Evolutionary conservation across 352 stramenopile genomes (phyloP).

Genomic region (Phytophthora multivora): DNA sequence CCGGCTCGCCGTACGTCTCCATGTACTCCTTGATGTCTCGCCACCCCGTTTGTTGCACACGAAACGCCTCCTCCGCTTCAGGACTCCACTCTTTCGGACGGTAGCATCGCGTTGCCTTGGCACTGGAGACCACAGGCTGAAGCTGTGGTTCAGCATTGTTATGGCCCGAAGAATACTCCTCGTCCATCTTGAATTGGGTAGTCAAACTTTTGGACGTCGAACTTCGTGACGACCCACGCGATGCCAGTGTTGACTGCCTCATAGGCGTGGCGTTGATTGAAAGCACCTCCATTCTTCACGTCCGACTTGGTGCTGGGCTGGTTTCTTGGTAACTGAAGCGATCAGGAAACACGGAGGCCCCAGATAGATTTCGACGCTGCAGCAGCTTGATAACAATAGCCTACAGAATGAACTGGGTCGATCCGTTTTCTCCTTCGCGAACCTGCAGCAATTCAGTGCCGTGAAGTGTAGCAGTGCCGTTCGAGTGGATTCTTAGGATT

Average conservation of each 20-base stretch:
- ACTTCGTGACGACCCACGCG: conserved; percentile 36
- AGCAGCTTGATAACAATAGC: neutral
- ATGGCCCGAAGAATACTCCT: conserved; percentile 36
- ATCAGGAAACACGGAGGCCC: neutral
- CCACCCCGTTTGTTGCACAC: conserved; percentile 76
- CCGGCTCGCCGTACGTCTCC: conserved; percentile 72
- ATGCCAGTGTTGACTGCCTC: conserved; percentile 44
- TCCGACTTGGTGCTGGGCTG: neutral
- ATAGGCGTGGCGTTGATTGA: conserved; percentile 41
- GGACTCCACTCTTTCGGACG: conserved; percentile 73
- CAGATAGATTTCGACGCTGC: neutral
- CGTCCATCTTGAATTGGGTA: conserved; percentile 65
- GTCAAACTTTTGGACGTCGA: conserved; percentile 18
- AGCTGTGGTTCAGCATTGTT: conserved; percentile 25
- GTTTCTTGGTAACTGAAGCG: conserved; percentile 4
- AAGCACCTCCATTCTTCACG: conserved; percentile 35
- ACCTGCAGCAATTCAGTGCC: conserved; percentile 1
- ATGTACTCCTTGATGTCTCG: conserved; percentile 84
- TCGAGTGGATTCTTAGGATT: neutral
- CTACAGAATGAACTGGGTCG: conserved; percentile 13
- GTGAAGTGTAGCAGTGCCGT: neutral
- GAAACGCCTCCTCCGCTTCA: conserved; percentile 76
- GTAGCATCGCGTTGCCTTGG: conserved; percentile 65
- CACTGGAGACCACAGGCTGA: conserved; percentile 48
- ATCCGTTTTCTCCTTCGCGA: conserved; percentile 9